phyloP scores from a whole-genome alignment of 2,329 filamentous ascomycete genomes.

The Pseudopyricularia cyperi region DNA sequence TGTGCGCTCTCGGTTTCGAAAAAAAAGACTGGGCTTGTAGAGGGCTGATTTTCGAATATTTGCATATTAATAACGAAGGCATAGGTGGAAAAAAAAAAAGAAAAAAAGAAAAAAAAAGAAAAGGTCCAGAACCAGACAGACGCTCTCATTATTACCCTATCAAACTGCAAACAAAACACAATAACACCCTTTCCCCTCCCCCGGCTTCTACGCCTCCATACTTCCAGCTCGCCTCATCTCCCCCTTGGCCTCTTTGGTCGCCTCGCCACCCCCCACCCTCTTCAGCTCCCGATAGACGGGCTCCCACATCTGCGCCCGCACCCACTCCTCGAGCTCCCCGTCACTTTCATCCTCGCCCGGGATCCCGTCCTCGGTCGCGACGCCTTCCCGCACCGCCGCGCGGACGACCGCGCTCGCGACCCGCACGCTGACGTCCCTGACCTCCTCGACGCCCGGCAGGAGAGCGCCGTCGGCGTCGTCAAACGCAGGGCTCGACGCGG shows the following conservation, averaged over 20 bases:
- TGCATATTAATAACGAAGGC: no score
- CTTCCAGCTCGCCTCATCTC: slow-evolving; percentile 38
- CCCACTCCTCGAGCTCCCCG: slow-evolving; percentile 53
- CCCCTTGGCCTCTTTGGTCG: slow-evolving; percentile 45
- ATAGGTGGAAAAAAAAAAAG: neutral
- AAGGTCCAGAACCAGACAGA: neutral
- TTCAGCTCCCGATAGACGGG: slow-evolving; percentile 53
- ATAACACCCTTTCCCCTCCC: neutral
- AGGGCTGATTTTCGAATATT: neutral
- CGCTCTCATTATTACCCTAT: neutral
- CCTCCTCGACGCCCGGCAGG: slow-evolving; percentile 62
- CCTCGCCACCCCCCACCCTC: slow-evolving; percentile 36
- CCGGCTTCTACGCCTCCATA: slow-evolving; percentile 6
- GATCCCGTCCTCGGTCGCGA: slow-evolving; percentile 57
- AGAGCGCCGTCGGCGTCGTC: slow-evolving; percentile 44
- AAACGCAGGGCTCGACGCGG: slow-evolving; percentile 57
- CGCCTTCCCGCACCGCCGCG: slow-evolving; percentile 53
- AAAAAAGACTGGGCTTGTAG: neutral
- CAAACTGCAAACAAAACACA: no score
- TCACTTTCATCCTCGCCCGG: slow-evolving; percentile 51
- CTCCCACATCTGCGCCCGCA: slow-evolving; percentile 70
- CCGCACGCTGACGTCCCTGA: slow-evolving; percentile 62
- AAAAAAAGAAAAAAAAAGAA: neutral
- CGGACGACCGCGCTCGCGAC: slow-evolving; percentile 67
- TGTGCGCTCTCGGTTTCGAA: neutral